Conservation (phyloP, 2,329 filamentous ascomycete genomes). For the Cephalotrichum gorgonifer region DNA sequence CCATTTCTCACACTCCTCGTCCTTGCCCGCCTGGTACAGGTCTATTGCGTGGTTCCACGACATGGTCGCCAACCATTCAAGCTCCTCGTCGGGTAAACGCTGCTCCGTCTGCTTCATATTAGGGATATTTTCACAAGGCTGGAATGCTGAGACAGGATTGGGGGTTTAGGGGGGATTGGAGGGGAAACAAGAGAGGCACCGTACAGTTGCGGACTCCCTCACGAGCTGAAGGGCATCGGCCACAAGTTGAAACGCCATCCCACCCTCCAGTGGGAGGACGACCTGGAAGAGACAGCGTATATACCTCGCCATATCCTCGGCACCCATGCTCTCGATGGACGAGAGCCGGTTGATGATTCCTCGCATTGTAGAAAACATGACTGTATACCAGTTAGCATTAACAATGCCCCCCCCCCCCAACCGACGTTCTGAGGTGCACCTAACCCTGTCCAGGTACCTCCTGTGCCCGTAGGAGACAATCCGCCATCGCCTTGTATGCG, state of each 20-base stretch:
- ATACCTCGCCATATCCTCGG: conserved; percentile 59
- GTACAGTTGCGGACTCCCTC: conserved; percentile 36
- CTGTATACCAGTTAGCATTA: conserved; percentile 18
- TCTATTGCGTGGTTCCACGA: conserved; percentile 64
- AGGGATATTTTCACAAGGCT: too few species aligned
- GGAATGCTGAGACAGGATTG: too few species aligned
- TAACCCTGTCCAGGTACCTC: conserved; percentile 40
- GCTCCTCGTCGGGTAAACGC: conserved; percentile 52
- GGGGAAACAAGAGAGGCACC: too few species aligned
- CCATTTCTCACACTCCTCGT: conserved; percentile 48
- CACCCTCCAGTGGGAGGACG: conserved; percentile 46
- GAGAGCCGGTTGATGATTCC: conserved; percentile 62
- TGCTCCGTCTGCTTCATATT: conserved; percentile 4
- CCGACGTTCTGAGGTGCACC: conserved; percentile 1
- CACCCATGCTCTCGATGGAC: conserved; percentile 43
- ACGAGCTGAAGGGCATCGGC: conserved; percentile 51
- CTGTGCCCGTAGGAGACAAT: conserved; percentile 45
- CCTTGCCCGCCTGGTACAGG: conserved; percentile 44
- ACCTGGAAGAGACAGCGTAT: conserved; percentile 67
- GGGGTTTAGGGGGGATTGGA: too few species aligned
- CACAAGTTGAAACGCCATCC: conserved; percentile 47
- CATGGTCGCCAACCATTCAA: conserved; percentile 65
- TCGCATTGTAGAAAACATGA: conserved; percentile 43
- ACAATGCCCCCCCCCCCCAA: not conserved
- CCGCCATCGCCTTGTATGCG: conserved; percentile 54